These are phyloP conservation scores for Cyathus pygmaeus DNA, from an alignment of 1,284 basidiomycete genomes.

Conservation along the genomic window DNA sequence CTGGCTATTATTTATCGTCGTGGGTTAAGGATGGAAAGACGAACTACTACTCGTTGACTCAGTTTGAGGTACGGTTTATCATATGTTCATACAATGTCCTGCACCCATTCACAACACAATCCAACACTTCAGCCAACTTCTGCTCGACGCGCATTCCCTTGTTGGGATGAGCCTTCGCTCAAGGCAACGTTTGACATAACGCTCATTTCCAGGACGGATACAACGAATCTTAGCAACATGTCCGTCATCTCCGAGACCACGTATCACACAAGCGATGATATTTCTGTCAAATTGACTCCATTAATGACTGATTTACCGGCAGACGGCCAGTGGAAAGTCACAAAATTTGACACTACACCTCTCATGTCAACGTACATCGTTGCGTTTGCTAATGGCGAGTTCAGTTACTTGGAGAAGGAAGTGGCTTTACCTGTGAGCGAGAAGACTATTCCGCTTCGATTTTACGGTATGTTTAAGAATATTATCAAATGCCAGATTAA, in stretches of 20 bases:
- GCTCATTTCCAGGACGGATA: slow-evolving; percentile 84
- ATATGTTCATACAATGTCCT: not conserved
- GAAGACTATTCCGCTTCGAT: slow-evolving; percentile 83
- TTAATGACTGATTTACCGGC: slow-evolving; percentile 8
- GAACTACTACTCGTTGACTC: slow-evolving; percentile 82
- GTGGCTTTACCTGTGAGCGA: slow-evolving; percentile 87
- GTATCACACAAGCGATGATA: slow-evolving; percentile 43
- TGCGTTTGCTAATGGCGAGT: slow-evolving; percentile 90
- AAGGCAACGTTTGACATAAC: slow-evolving; percentile 90
- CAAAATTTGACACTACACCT: slow-evolving; percentile 81
- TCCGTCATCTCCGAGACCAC: slow-evolving; percentile 67
- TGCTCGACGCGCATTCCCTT: slow-evolving; percentile 85
- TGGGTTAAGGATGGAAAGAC: slow-evolving; percentile 67
- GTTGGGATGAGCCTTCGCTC: slow-evolving; percentile 94
- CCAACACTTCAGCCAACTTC: slow-evolving; percentile 76
- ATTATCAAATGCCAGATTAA: not conserved
- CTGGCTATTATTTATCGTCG: slow-evolving; percentile 75
- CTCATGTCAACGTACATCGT: slow-evolving; percentile 93
- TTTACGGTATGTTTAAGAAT: slow-evolving; percentile 69
- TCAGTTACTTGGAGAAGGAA: slow-evolving; percentile 78
- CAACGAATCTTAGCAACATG: slow-evolving; percentile 91
- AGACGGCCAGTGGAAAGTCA: slow-evolving; percentile 80
- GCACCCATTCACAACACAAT: slow-evolving; percentile 25
- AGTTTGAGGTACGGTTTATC: slow-evolving; percentile 69
- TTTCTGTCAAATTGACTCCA: slow-evolving; percentile 39